A percentile compares a stretch with the other conserved stretches of the same genome.
phyloP scores from a whole-genome alignment of 2,329 filamentous ascomycete species.

The Pyrenochaeta sp. region DNA sequence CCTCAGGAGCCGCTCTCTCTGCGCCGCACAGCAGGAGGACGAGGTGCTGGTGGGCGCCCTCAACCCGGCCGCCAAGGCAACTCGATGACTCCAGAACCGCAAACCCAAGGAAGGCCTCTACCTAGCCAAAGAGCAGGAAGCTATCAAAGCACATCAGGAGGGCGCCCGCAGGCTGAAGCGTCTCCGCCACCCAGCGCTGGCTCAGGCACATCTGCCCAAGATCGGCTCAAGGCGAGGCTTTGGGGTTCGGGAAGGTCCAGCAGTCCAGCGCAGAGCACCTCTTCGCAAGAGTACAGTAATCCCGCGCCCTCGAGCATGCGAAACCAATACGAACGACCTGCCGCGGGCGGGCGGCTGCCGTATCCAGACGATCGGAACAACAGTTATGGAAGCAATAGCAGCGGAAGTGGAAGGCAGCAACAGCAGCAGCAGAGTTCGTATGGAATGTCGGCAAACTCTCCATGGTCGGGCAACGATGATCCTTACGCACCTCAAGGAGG shows the following conservation, averaged over 20 bases:
- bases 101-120: constrained; percentile 63
- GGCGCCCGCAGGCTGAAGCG: constrained; percentile 45
- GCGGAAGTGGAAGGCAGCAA: constrained; percentile 38
- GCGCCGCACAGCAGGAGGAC: constrained; percentile 53
- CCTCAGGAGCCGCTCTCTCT: constrained; percentile 53
- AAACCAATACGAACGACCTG: constrained; percentile 37
- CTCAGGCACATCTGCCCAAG: constrained; percentile 71
- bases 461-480: constrained; percentile 42
- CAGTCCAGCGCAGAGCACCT: constrained; percentile 57
- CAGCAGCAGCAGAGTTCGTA: constrained; percentile 37
- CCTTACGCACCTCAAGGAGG: constrained; percentile 36
- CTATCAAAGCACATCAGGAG: constrained; percentile 65
- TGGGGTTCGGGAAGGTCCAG: constrained; percentile 71
- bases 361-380: constrained; percentile 45
- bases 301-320: constrained; percentile 19
- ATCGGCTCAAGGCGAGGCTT: constrained; percentile 80
- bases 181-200: constrained; percentile 46
- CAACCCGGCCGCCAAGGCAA: constrained; percentile 39
- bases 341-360: constrained; percentile 25
- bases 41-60: constrained; percentile 44
- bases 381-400: constrained; percentile 34
- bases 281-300: constrained; percentile 27
- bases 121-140: constrained; percentile 78
- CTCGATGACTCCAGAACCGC: constrained; percentile 43
- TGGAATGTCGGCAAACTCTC: constrained; percentile 42